Conservation (phyloP, 1,284 basidiomycete genomes). For the Trametes pubescens region DNA sequence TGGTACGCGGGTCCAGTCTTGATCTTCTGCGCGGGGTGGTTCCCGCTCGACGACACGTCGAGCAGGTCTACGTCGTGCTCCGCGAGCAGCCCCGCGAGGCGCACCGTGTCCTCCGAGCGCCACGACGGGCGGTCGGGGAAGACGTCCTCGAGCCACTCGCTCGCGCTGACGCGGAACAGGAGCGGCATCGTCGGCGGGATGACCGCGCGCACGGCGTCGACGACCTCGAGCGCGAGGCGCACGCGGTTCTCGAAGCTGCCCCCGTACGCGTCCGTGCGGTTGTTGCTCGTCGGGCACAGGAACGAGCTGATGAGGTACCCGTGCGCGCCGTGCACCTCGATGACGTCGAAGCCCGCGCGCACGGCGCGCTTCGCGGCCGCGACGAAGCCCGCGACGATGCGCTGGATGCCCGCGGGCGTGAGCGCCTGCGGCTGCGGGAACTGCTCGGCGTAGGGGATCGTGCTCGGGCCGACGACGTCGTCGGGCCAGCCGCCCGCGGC, state of each 20-base stretch:
- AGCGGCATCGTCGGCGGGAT: constrained; percentile 69
- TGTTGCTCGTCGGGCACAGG: constrained; percentile 61
- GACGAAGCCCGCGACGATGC: constrained; percentile 66
- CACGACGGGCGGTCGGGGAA: constrained; percentile 55
- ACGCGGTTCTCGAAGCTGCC: constrained; percentile 62
- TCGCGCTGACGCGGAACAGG: constrained; percentile 64
- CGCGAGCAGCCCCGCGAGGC: constrained; percentile 56
- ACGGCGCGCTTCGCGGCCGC: constrained; percentile 62
- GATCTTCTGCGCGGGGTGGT: constrained; percentile 47
- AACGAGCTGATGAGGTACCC: constrained; percentile 54
- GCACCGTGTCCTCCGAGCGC: constrained; percentile 63
- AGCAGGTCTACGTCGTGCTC: constrained; percentile 65
- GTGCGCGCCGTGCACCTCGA: constrained; percentile 51
- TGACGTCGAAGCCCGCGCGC: constrained; percentile 54
- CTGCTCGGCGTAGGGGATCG: constrained; percentile 57
- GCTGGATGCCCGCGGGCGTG: constrained; percentile 60
- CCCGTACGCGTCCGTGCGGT: constrained; percentile 67
- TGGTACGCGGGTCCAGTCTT: constrained; percentile 51
- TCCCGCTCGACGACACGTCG: constrained; percentile 63
- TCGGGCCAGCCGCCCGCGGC: constrained; percentile 71
- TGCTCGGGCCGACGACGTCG: constrained; percentile 56
- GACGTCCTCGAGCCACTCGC: constrained; percentile 62
- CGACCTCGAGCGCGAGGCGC: constrained; percentile 56
- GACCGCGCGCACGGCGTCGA: constrained; percentile 54
- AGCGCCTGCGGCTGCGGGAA: constrained; percentile 66